Conservation (phyloP, 305 asterid species). For the Fraxinus baroniana region DNA sequence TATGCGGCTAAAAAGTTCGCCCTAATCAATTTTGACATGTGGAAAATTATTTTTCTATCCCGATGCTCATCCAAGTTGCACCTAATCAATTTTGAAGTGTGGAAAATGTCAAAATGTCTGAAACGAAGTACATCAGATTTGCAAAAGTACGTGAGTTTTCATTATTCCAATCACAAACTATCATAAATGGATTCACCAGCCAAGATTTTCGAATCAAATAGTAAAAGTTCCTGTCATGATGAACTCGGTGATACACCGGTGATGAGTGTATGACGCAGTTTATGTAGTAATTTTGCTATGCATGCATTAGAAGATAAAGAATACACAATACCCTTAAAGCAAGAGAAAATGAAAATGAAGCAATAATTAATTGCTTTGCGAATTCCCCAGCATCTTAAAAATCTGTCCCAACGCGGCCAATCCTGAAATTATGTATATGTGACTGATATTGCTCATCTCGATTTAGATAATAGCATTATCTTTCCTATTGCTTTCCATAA, state of each 20-base stretch:
- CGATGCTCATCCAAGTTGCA: background rate
- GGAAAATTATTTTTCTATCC: background rate
- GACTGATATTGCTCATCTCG: background rate
- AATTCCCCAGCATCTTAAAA: background rate
- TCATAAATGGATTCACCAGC: background rate
- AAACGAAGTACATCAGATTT: background rate
- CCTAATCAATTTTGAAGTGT: background rate
- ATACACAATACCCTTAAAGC: background rate
- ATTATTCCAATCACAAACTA: background rate
- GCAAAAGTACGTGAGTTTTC: background rate
- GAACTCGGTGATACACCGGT: background rate
- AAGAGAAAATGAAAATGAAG: background rate
- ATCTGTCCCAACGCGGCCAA: background rate
- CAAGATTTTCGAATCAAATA: background rate
- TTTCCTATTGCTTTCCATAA: background rate
- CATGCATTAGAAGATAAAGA: background rate
- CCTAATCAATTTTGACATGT: background rate
- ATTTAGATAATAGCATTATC: background rate
- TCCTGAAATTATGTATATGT: background rate
- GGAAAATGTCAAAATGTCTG: background rate
- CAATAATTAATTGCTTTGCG: background rate
- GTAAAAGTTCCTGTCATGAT: background rate
- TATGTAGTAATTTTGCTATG: background rate
- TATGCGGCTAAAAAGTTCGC: background rate
- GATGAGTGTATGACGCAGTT: background rate